Percentiles rank a stretch among this genome's conserved stretches.
phyloP scores from a whole-genome alignment of 2,329 filamentous ascomycete species.

The Phialophora macrospora region DNA sequence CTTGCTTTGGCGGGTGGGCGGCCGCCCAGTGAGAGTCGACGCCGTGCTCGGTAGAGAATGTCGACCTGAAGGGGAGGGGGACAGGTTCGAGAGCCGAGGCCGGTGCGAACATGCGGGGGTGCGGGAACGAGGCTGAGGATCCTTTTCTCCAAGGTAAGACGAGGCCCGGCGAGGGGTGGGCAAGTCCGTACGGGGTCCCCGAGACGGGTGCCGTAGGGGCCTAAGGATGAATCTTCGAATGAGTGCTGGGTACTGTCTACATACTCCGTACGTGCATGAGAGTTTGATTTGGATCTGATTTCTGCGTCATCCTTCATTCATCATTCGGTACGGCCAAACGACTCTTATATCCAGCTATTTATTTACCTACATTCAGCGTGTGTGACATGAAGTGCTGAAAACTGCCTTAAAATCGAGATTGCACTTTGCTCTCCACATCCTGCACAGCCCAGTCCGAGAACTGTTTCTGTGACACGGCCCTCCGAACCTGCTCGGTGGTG shows the following conservation, averaged over 20 bases:
- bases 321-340: neutral
- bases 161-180: too few species aligned
- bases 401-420: slow-evolving; percentile 62
- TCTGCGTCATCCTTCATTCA: neutral
- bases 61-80: too few species aligned
- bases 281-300: neutral
- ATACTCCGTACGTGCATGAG: too few species aligned
- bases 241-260: neutral
- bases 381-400: neutral
- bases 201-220: too few species aligned
- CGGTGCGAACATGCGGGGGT: too few species aligned
- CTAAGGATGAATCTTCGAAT: neutral
- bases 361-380: neutral
- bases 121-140: too few species aligned
- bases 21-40: too few species aligned
- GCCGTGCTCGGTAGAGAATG: too few species aligned
- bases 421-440: slow-evolving; percentile 75
- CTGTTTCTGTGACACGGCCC: slow-evolving; percentile 71
- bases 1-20: too few species aligned
- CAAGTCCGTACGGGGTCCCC: too few species aligned
- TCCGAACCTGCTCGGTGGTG: slow-evolving; percentile 73
- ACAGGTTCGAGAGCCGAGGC: too few species aligned
- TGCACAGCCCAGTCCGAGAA: slow-evolving; percentile 76
- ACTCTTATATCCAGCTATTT: neutral
- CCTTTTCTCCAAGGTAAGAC: too few species aligned